Percentiles rank a stretch among this genome's conserved stretches.
Conservation (phyloP, 169 alveolate genomes). For the Plasmodium fragile region DNA sequence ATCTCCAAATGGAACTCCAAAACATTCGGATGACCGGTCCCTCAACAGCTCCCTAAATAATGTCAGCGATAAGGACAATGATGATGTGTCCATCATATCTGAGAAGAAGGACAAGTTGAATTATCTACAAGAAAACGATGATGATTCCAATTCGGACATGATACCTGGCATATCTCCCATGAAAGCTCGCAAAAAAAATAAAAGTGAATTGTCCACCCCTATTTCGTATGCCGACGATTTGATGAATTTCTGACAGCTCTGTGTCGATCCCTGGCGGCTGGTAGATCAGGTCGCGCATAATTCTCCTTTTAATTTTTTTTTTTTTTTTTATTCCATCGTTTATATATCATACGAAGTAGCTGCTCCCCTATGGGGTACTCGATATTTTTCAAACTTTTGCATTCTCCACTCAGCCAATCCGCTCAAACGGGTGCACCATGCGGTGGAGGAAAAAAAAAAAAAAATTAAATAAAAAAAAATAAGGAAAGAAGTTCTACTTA, state of each 20-base stretch:
- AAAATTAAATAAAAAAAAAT: neutral
- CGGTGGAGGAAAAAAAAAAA: neutral
- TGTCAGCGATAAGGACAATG: constrained; percentile 45
- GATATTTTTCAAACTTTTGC: neutral
- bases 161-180: constrained; percentile 76
- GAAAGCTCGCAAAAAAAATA: constrained; percentile 9
- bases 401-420: neutral
- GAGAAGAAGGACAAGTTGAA: constrained; percentile 38
- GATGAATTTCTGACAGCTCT: constrained; percentile 45
- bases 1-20: neutral
- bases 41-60: constrained; percentile 54
- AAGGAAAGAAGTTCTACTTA: neutral
- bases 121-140: constrained; percentile 48
- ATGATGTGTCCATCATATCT: constrained; percentile 53
- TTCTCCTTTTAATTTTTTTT: neutral
- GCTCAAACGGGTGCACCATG: neutral
- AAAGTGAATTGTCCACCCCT: constrained; percentile 72
- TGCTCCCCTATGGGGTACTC: neutral
- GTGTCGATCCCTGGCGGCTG: neutral
- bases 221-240: constrained; percentile 76
- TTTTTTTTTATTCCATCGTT: neutral
- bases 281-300: neutral
- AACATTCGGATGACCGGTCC: constrained; percentile 30
- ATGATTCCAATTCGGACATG: constrained; percentile 58
- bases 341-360: neutral